phyloP scores from a whole-genome alignment of 306 rosid species.

The Quercus engelmannii region DNA sequence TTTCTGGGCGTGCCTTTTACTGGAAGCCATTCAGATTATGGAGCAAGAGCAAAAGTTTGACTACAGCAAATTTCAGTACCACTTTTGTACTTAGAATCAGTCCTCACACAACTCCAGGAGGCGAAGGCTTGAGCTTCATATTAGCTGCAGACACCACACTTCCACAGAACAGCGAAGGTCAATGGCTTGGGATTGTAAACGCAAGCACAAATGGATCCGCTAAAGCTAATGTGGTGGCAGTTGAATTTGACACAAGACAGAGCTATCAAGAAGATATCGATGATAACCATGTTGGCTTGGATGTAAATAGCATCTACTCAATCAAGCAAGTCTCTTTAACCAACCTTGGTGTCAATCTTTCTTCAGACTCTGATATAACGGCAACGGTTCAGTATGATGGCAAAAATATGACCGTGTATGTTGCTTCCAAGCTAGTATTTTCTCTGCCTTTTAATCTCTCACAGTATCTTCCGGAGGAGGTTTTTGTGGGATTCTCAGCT shows the following conservation, averaged over 20 bases:
- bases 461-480: constrained; percentile 32
- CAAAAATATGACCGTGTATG: constrained; percentile 23
- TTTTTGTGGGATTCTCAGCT: constrained; percentile 65
- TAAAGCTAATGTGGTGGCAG: constrained; percentile 42
- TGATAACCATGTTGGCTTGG: constrained; percentile 59
- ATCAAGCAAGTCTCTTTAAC: constrained; percentile 25
- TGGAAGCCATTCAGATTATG: constrained; percentile 23
- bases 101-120: constrained; percentile 22
- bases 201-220: constrained; percentile 47
- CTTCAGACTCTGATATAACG: background rate
- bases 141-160: constrained; percentile 23
- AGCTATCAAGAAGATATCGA: constrained; percentile 48
- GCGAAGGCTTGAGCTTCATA: constrained; percentile 49
- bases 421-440: background rate
- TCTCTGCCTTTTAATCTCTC: constrained; percentile 37
- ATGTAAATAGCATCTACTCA: constrained; percentile 54
- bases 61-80: constrained; percentile 29
- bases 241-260: constrained; percentile 67
- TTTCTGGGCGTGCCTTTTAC: constrained; percentile 37
- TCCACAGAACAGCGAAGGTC: constrained; percentile 27
- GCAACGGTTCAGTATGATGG: constrained; percentile 30
- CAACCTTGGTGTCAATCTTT: constrained; percentile 26
- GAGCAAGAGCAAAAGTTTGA: constrained; percentile 22
- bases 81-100: constrained; percentile 29
- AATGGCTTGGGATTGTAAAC: constrained; percentile 51